These are phyloP conservation scores for Phytopythium vexans DNA, from an alignment of 352 stramenopile species.

Conservation along the genomic window DNA sequence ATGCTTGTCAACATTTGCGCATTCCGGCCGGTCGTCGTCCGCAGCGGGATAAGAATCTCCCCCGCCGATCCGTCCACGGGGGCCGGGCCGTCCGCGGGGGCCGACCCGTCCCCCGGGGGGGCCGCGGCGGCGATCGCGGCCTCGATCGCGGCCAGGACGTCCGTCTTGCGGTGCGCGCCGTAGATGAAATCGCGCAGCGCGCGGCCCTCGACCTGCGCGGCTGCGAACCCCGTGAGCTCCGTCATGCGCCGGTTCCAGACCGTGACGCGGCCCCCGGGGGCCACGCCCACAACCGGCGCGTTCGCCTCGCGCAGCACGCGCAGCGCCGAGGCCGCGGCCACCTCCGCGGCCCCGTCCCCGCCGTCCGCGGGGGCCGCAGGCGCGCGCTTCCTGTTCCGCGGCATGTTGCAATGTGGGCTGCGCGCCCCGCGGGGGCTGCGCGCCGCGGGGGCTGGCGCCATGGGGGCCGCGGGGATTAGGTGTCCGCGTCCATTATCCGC, in stretches of 20 bases:
- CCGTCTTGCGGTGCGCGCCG: constrained; percentile 20
- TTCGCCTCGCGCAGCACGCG: constrained; percentile 62
- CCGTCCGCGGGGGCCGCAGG: no score
- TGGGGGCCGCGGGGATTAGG: no score
- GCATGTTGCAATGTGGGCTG: no score
- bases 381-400: no score
- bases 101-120: no score
- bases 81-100: no score
- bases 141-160: constrained; percentile 25
- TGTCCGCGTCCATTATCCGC: no score
- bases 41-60: constrained; percentile 46
- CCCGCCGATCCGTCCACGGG: constrained; percentile 44
- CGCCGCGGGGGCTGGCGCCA: no score
- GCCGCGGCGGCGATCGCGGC: constrained; percentile 18
- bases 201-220: constrained; percentile 33
- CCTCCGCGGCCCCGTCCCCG: background rate
- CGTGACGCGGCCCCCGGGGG: constrained; percentile 42
- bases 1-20: constrained; percentile 51
- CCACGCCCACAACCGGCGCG: constrained; percentile 58
- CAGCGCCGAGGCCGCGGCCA: constrained; percentile 11
- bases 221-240: constrained; percentile 53
- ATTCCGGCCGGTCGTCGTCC: constrained; percentile 37
- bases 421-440: no score
- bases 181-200: constrained; percentile 58
- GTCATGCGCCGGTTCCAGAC: constrained; percentile 64